Evolutionary conservation across 306 rosid genomes (phyloP).

Genomic region (Medicago lupulina): DNA sequence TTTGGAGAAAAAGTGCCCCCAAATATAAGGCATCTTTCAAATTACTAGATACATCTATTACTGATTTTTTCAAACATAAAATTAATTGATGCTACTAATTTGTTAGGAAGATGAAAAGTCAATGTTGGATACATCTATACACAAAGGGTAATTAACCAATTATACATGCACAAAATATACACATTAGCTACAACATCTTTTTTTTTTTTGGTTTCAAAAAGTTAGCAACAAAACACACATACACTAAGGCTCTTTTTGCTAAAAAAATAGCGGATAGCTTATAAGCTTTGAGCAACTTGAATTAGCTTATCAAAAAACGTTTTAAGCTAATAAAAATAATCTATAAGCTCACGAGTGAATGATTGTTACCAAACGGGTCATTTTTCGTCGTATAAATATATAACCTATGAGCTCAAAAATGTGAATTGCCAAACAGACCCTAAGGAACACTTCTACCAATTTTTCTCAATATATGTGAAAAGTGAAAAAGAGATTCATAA

Average conservation of each 20-base stretch:
- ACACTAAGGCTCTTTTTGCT: no score
- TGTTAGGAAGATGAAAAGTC: not conserved
- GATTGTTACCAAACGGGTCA: no score
- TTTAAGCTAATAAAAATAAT: no score
- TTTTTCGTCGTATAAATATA: no score
- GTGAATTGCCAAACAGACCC: no score
- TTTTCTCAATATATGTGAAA: not conserved
- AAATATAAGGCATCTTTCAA: not conserved
- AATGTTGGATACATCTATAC: not conserved
- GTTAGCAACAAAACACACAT: no score
- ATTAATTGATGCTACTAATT: not conserved
- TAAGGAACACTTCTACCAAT: not conserved
- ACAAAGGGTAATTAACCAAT: not conserved
- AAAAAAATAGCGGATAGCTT: no score
- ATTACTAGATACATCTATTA: not conserved
- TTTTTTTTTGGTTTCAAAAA: not conserved
- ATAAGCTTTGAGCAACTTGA: no score
- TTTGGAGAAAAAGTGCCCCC: not conserved
- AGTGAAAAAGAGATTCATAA: not conserved
- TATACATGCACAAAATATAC: not conserved
- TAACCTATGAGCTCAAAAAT: no score
- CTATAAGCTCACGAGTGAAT: no score
- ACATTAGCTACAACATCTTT: not conserved
- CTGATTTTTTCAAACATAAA: not conserved
- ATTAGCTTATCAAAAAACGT: no score